Percentiles rank a stretch among this genome's conserved stretches.
Evolutionary conservation across 2,329 filamentous ascomycete species (phyloP).

Genomic region (Plenodomus tracheiphilus): DNA sequence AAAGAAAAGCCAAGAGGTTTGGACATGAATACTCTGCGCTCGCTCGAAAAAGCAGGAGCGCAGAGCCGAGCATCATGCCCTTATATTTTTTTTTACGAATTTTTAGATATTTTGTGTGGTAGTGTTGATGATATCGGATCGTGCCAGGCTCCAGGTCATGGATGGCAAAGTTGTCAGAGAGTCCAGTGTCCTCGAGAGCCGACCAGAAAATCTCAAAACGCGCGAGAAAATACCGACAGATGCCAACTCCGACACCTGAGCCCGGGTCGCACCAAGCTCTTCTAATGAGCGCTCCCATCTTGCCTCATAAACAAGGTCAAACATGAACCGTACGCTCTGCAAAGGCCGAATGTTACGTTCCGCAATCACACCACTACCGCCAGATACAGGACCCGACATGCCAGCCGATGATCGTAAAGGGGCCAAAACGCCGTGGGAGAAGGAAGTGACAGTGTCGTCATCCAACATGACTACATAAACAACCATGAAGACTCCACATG

Average conservation of each 20-base stretch:
- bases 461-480: conserved; percentile 24
- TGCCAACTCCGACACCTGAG: neutral
- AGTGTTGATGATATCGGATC: conserved; percentile 24
- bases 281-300: neutral
- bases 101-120: conserved; percentile 25
- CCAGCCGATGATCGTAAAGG: conserved; percentile 10
- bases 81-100: conserved; percentile 35
- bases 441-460: conserved; percentile 19
- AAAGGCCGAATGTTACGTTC: neutral
- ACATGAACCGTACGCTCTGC: conserved; percentile 10
- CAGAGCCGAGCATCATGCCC: conserved; percentile 38
- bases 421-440: conserved; percentile 22
- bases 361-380: conserved; percentile 14
- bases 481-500: conserved; percentile 20
- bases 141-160: conserved; percentile 28
- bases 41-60: conserved; percentile 5
- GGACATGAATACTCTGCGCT: conserved; percentile 35
- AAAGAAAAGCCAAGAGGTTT: conserved; percentile 6
- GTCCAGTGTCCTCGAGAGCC: conserved; percentile 18
- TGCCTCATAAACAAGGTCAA: conserved; percentile 14
- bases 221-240: conserved; percentile 7
- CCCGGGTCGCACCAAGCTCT: conserved; percentile 5
- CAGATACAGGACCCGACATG: conserved; percentile 5
- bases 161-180: conserved; percentile 23
- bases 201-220: conserved; percentile 14